Percentiles rank a stretch among this genome's conserved stretches.
Conservation (phyloP, 306 rosid species). For the Prosopis cineraria region DNA sequence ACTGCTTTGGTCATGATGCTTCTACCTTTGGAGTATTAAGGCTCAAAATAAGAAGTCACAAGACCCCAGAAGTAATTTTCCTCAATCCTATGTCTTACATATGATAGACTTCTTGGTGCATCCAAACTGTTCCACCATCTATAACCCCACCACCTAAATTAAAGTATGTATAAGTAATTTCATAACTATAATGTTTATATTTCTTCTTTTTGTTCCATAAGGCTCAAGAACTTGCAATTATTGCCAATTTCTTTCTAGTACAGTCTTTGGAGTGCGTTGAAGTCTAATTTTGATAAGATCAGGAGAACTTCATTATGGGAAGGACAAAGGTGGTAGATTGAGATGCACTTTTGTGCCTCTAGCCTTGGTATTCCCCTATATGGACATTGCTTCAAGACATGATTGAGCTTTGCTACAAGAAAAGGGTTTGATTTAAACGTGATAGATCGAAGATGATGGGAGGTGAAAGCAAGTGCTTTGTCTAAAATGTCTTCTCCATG, state of each 20-base stretch:
- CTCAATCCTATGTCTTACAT: slow-evolving; percentile 45
- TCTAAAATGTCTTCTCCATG: neutral
- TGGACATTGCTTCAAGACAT: neutral
- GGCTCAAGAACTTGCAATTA: neutral
- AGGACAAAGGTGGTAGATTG: neutral
- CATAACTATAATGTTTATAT: neutral
- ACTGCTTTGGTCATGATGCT: slow-evolving; percentile 21
- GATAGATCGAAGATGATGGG: neutral
- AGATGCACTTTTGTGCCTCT: neutral
- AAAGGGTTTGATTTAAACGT: neutral
- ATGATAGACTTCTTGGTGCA: slow-evolving; percentile 26
- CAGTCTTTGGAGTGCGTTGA: neutral
- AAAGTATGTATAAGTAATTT: neutral
- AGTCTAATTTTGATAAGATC: neutral
- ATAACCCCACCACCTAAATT: too few relatives aligned
- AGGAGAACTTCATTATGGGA: neutral
- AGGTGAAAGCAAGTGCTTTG: neutral
- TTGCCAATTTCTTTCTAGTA: neutral
- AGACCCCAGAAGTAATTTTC: slow-evolving; percentile 26
- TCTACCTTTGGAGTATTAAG: neutral
- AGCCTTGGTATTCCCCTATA: neutral
- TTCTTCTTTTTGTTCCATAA: neutral
- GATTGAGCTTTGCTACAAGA: neutral
- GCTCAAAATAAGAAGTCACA: neutral
- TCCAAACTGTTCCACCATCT: slow-evolving; percentile 61